Evolutionary conservation across 83 land plant species (phyloP).

Genomic region (Thuja plicata): DNA sequence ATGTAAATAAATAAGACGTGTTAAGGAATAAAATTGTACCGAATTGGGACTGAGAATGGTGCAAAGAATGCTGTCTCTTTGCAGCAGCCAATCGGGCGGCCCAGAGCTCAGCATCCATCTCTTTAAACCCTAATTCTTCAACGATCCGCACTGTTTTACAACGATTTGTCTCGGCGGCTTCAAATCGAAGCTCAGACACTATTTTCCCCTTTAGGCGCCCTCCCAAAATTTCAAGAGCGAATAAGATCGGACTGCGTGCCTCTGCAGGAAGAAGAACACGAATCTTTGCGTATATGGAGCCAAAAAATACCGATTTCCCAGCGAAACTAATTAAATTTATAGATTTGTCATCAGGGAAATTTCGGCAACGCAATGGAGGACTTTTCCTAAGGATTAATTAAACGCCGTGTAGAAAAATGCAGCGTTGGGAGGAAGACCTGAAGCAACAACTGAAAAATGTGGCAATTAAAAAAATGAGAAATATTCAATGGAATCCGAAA

Average conservation of each 20-base stretch:
- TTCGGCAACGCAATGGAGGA: background rate
- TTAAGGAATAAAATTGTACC: background rate
- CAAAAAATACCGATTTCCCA: background rate
- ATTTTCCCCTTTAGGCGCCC: background rate
- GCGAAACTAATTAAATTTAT: background rate
- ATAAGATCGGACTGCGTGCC: background rate
- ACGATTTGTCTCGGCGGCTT: background rate
- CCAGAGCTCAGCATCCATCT: conserved; percentile 18
- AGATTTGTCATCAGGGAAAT: background rate
- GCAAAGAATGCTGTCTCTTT: conserved; percentile 15
- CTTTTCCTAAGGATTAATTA: background rate
- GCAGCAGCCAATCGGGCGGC: conserved; percentile 19
- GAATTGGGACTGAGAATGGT: conserved; percentile 15
- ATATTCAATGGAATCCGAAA: background rate
- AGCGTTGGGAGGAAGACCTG: background rate
- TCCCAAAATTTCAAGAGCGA: background rate
- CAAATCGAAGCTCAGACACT: background rate
- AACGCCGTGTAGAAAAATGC: background rate
- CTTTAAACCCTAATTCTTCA: background rate
- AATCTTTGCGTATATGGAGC: background rate
- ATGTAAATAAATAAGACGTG: background rate
- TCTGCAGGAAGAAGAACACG: background rate
- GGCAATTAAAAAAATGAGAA: background rate
- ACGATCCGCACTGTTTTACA: background rate
- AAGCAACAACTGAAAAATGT: background rate